These are phyloP conservation scores for Raphanus hybrid DNA, from an alignment of 441 rosid species.

Conservation along the genomic window DNA sequence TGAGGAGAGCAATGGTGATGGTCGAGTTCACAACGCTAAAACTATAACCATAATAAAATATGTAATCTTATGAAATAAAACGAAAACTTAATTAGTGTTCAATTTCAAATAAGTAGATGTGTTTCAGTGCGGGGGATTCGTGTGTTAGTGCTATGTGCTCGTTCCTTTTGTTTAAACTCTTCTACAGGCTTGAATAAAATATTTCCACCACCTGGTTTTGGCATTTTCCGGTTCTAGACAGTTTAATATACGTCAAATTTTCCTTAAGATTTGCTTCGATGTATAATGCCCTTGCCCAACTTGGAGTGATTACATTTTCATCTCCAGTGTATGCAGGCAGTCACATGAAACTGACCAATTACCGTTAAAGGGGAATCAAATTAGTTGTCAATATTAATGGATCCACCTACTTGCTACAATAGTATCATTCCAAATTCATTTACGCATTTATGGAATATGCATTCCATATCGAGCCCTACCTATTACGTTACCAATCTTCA, in stretches of 20 bases:
- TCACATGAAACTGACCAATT: constrained; percentile 36
- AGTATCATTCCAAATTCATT: constrained; percentile 16
- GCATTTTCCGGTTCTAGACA: neutral
- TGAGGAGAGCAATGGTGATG: constrained; percentile 24
- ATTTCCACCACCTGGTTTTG: neutral
- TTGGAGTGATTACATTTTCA: neutral
- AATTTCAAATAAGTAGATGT: neutral
- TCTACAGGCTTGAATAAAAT: neutral
- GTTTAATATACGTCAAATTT: neutral
- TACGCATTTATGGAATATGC: constrained; percentile 19
- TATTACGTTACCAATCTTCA: neutral
- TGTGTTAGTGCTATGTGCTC: neutral
- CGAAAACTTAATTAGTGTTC: neutral
- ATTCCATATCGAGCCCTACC: neutral
- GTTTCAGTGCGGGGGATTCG: neutral
- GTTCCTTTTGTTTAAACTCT: neutral
- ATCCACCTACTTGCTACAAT: constrained; percentile 22
- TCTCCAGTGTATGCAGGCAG: neutral
- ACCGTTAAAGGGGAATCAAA: constrained; percentile 4
- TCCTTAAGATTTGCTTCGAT: neutral
- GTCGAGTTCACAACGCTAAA: constrained; percentile 8
- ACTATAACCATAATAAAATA: neutral
- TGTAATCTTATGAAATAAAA: constrained; percentile 18
- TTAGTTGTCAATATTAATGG: constrained; percentile 24
- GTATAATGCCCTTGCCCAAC: neutral